Evolutionary conservation across 2,329 filamentous ascomycete genomes (phyloP).

Genomic region (Alternaria angustiovoidea): DNA sequence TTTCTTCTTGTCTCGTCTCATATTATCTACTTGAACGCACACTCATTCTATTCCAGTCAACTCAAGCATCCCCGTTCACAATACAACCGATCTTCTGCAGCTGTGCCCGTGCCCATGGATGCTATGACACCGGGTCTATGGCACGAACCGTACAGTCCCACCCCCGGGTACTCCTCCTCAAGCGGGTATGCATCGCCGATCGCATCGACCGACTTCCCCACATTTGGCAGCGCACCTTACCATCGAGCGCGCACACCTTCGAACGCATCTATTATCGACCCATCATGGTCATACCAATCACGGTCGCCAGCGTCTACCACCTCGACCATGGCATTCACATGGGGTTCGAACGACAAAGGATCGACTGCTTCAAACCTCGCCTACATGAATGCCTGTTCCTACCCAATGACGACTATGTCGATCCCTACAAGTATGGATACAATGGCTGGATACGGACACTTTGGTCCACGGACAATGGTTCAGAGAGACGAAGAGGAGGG

Average conservation of each 20-base stretch:
- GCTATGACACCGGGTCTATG: conserved; percentile 29
- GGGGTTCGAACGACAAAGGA: conserved; percentile 41
- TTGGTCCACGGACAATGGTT: conserved; percentile 41
- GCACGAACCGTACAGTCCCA: conserved; percentile 40
- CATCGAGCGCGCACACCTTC: conserved; percentile 49
- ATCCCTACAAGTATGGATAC: conserved; percentile 28
- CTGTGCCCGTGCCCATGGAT: conserved; percentile 31
- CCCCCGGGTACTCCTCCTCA: conserved; percentile 44
- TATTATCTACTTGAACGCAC: not conserved
- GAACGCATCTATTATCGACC: conserved; percentile 47
- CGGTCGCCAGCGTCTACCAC: conserved; percentile 47
- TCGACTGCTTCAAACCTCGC: conserved; percentile 32
- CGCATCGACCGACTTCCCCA: conserved; percentile 33
- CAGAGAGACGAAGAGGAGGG: conserved; percentile 50
- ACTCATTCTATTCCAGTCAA: conserved; percentile 21
- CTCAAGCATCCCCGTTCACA: conserved; percentile 28
- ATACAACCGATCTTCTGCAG: conserved; percentile 18
- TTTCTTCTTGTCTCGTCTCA: not conserved
- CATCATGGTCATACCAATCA: conserved; percentile 40
- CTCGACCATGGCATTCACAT: conserved; percentile 45
- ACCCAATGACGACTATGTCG: conserved; percentile 36
- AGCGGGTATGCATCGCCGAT: conserved; percentile 47
- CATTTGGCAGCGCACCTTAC: conserved; percentile 42
- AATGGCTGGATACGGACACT: conserved; percentile 38
- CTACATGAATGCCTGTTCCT: conserved; percentile 33